Base-by-base conservation (phyloP, 1,284 basidiomycete genomes). In the Vanrija sp. region DNA sequence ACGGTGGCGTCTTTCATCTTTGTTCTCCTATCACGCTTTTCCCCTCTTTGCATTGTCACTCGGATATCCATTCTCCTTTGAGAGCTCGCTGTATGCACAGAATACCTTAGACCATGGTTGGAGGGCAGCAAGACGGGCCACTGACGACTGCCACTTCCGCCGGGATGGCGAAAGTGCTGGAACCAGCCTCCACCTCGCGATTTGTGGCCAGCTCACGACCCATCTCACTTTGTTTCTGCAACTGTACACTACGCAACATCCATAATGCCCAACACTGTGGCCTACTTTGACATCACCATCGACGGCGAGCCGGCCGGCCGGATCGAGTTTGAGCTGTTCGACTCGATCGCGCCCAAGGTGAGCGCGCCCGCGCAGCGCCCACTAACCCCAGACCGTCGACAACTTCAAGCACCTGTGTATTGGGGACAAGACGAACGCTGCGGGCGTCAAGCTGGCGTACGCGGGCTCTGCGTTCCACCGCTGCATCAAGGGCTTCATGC, bases 371-470 rank as follows among this genome's bases (percentile, higher is more conserved):
- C 15, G 9, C 3, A 36, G 51, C n/a, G 41, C 51, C 9, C 3
- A 37, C 53, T 56, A 48, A 56, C 47, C 19, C n/a, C 49, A 69
- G 67, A 96, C 93, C 0, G 80, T 88, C 0, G 82, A 78, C 54
- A 97, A 98, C 79, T 98, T 97, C 79, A 86, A 93, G 51, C 88
- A 92, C 67, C 84, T 97, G 22, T 88, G 87, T 61, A 88, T 88
- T 0, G 87, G 88, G 20, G 77, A 86, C 73, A 75, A 87, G 65
- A 71, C 75, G 22, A 75, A 70, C 41, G 60, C 61, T 23, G 83
- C 84, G 31, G 75, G 73, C 31, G 61, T 61, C 25, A 68, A 68
- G 59, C 66, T 77, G 18, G 64, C 69, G 0, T 78, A 72, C 69
- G 60, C 73, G 51, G 83, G 83, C 8, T 86, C 84, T 6, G 56